These are phyloP conservation scores for Chaetomidium leptoderma DNA, from an alignment of 495 filamentous ascomycete genomes.

Conservation along the genomic window DNA sequence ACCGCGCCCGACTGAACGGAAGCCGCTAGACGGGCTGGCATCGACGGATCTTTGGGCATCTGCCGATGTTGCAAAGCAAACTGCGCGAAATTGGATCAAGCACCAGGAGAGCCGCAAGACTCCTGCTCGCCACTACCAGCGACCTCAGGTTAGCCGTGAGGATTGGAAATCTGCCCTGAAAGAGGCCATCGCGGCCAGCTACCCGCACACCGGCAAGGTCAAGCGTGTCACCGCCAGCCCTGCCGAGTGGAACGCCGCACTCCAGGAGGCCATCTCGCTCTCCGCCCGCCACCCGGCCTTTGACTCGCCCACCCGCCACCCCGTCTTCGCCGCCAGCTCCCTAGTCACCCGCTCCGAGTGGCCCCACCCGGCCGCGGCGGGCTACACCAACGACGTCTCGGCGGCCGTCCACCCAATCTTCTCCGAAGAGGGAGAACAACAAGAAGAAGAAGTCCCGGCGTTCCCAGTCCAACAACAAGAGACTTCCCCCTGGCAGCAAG, in stretches of 20 bases:
- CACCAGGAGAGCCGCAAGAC: background rate
- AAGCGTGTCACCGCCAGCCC: constrained; percentile 14
- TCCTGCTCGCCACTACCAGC: no score
- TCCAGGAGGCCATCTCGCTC: constrained; percentile 31
- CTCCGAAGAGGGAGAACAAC: constrained; percentile 24
- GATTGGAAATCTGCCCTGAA: constrained; percentile 18
- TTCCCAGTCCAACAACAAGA: background rate
- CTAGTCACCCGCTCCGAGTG: constrained; percentile 30
- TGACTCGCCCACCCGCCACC: constrained; percentile 34
- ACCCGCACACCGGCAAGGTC: background rate
- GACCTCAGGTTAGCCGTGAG: constrained; percentile 14
- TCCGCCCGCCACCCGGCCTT: constrained; percentile 18
- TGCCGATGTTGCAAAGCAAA: constrained; percentile 3
- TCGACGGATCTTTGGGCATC: constrained; percentile 35
- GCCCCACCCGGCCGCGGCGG: constrained; percentile 37
- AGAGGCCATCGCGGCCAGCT: constrained; percentile 6
- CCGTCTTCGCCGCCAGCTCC: constrained; percentile 37
- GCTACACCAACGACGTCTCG: constrained; percentile 31
- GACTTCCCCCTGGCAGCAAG: no score
- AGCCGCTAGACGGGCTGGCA: constrained; percentile 29
- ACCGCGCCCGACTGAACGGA: constrained; percentile 23
- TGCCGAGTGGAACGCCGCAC: constrained; percentile 35
- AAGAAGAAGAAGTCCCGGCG: constrained; percentile 3
- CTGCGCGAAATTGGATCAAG: constrained; percentile 33
- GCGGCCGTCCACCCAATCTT: constrained; percentile 34